Evolutionary conservation across 148 eudicot species (phyloP).

Genomic region (Polygonum aviculare): DNA sequence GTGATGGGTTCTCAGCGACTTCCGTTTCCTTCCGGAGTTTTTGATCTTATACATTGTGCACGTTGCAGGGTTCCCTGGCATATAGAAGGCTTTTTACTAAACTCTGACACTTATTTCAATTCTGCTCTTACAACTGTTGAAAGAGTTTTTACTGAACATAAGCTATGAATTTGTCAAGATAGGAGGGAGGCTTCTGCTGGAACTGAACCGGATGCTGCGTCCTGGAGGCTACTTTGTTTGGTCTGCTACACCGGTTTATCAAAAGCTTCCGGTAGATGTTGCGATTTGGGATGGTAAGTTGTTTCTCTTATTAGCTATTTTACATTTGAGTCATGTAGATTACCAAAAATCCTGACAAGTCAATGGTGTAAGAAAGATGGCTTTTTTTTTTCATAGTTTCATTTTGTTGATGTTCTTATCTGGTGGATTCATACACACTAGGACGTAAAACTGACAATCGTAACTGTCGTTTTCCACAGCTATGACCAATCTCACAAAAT

Average conservation of each 20-base stretch:
- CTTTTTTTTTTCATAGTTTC: not conserved
- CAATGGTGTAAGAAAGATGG: not conserved
- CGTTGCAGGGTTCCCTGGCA: constrained; percentile 98
- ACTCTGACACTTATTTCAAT: not conserved
- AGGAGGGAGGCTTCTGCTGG: constrained; percentile 86
- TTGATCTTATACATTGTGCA: constrained; percentile 76
- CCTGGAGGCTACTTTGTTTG: constrained; percentile 89
- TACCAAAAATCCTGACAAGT: not conserved
- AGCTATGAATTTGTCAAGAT: not conserved
- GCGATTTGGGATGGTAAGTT: constrained; percentile 74
- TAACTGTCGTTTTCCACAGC: constrained; percentile 27
- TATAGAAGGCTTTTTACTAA: constrained; percentile 34
- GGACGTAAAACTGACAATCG: constrained; percentile 6
- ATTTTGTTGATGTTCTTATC: not conserved
- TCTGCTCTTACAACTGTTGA: not conserved
- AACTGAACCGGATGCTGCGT: constrained; percentile 67
- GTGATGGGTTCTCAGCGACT: constrained; percentile 79
- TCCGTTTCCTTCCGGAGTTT: constrained; percentile 69
- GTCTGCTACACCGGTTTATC: constrained; percentile 96
- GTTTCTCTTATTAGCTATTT: not conserved
- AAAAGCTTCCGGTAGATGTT: constrained; percentile 60
- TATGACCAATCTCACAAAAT: constrained; percentile 59
- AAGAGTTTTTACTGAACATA: not conserved
- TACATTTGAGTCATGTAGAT: not conserved
- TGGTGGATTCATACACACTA: not conserved